Evolutionary conservation across 2,329 filamentous ascomycete species (phyloP), one percentile per base, ranked within the genome.

Genomic region (Hortaea sp.): DNA sequence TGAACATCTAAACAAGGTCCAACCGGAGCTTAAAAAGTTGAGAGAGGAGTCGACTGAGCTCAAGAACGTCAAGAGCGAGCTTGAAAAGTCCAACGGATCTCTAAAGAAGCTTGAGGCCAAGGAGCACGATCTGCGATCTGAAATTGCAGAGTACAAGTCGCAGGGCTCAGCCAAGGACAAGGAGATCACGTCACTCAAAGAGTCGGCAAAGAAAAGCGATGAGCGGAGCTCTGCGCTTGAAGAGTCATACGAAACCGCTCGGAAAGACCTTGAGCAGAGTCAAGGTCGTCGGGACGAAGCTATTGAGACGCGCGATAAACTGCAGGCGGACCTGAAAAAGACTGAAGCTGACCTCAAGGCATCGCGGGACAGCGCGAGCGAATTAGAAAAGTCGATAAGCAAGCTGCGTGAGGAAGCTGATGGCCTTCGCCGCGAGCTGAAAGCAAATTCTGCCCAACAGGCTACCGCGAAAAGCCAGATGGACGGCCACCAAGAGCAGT

Each of bases 401-500:
- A 82, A 81, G 58, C 64, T 94, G 29, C 78, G 75, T 42, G 78
- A 77, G 29, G 85, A 95, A 52, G 77, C 82, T 30, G 74, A 74
- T 5, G 72, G 74, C 12, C 70, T 89, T 13, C 78, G 82, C 38
- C 88, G 95, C 54, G 89, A 97, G 57, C 77, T 85, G 0, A 79
- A 89, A 45, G 76, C 95, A 49, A 94, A 92, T 71, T 77, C 79
- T 2, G 85, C 87, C 35, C 88, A 95, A 65, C 89, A 94, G 59
- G 78, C 78, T 44, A 94, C 82, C 54, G 85, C 88, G 0, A 87
- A 97, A 63, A 85, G 83, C 43, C 69, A 95, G 10, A 81, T 97
- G 63, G 83, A 82, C 57, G 94, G 86, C 62, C 92, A 97, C 87
- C 85, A 89, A 50, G 88, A 95, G 57, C 88, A 97, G 69, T 84